phyloP scores from a whole-genome alignment of 768 basidiomycete genomes.

The Boletus rubescentipes region DNA sequence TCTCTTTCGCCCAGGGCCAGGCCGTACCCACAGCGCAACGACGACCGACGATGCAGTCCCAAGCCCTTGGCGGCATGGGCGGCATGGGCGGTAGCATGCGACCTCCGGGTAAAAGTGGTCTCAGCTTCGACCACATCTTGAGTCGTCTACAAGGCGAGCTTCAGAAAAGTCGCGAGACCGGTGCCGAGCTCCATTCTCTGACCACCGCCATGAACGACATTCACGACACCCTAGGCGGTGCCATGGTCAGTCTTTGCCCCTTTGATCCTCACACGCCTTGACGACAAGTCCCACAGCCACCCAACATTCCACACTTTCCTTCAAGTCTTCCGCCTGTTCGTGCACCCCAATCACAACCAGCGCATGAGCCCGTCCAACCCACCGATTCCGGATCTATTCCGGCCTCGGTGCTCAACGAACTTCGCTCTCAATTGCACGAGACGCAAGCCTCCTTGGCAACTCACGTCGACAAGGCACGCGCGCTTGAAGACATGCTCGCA shows the following conservation, averaged over 20 bases:
- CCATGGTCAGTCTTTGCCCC: conserved; percentile 51
- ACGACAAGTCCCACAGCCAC: conserved; percentile 44
- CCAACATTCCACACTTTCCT: conserved; percentile 63
- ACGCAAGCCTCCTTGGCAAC: conserved; percentile 75
- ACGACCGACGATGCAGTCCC: conserved; percentile 56
- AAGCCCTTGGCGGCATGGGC: conserved; percentile 68
- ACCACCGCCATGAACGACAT: conserved; percentile 86
- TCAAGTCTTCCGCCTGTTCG: conserved; percentile 66
- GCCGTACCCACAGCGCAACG: conserved; percentile 44
- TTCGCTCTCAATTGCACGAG: conserved; percentile 81
- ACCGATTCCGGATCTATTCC: conserved; percentile 28
- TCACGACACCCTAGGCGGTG: conserved; percentile 85
- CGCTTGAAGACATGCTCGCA: conserved; percentile 74
- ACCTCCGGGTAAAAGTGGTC: conserved; percentile 76
- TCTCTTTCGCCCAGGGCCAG: conserved; percentile 43
- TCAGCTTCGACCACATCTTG: conserved; percentile 91
- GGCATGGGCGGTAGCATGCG: conserved; percentile 73
- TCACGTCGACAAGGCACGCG: conserved; percentile 82
- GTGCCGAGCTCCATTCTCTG: conserved; percentile 76
- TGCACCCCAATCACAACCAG: conserved; percentile 29
- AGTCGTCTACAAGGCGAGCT: conserved; percentile 88
- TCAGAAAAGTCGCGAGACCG: conserved; percentile 94
- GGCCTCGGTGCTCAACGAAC: conserved; percentile 45
- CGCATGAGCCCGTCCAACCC: conserved; percentile 29
- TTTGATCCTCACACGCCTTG: neutral